Percentiles rank a stretch among this genome's conserved stretches.
Evolutionary conservation across 495 filamentous ascomycete species (phyloP).

Genomic region (Barbatosphaeria neglecta): DNA sequence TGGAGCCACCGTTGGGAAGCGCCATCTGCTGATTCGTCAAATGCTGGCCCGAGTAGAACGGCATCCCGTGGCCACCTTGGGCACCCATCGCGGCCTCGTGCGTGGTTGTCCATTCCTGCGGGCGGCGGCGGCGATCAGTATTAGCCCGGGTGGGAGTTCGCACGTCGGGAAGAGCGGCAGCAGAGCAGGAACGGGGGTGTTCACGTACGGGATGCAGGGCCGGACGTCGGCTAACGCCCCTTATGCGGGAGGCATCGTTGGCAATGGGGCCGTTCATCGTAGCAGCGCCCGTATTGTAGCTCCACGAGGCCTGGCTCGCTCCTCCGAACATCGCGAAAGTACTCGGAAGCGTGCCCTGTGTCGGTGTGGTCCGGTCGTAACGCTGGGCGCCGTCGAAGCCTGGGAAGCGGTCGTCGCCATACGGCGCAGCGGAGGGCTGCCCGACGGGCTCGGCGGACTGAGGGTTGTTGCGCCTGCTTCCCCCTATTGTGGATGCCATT

Average conservation of each 20-base stretch:
- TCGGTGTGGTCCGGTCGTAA: conserved; percentile 47
- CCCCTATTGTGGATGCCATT: conserved; percentile 51
- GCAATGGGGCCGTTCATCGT: conserved; percentile 38
- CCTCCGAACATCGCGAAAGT: conserved; percentile 18
- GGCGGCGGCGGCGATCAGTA: not conserved
- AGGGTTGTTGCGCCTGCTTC: conserved; percentile 54
- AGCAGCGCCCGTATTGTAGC: conserved; percentile 33
- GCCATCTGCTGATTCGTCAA: conserved; percentile 14
- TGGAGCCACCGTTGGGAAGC: conserved; percentile 17
- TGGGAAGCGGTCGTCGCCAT: conserved; percentile 38
- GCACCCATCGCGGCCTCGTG: conserved; percentile 30
- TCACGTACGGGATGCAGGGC: conserved; percentile 36
- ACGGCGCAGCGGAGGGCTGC: conserved; percentile 22
- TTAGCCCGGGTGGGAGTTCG: conserved; percentile 2
- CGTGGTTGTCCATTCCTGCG: conserved; percentile 36
- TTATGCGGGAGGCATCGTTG: conserved; percentile 30
- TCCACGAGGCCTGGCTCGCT: conserved; percentile 35
- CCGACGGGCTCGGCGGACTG: conserved; percentile 27
- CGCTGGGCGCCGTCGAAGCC: conserved; percentile 47
- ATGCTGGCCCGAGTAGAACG: conserved; percentile 12
- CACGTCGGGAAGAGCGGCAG: not conserved
- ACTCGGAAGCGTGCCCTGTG: conserved; percentile 19
- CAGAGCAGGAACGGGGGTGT: not conserved
- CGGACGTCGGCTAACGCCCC: conserved; percentile 23
- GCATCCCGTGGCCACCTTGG: conserved; percentile 25